Base-by-base conservation (phyloP, 2,329 filamentous ascomycete genomes). In the Coleophoma crateriformis region DNA sequence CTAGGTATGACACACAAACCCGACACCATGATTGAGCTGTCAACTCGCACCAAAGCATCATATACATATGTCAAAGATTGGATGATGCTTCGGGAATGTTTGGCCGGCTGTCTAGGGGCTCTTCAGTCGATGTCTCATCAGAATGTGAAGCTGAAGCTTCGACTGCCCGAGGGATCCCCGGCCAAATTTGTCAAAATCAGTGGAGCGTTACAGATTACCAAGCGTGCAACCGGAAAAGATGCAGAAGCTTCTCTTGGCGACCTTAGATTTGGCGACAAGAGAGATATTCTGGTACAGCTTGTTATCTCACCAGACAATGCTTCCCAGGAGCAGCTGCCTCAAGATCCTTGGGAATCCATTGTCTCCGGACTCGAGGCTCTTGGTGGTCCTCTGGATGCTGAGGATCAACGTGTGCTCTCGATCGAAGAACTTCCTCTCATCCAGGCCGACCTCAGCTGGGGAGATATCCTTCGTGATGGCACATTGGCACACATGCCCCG, bases 11-110 rank as follows among this genome's bases (percentile, higher is more conserved):
- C 92, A 1, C 94, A 99, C 70, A 97, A 97, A 70, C 94, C 94
- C 5, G 94, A 99, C 65, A 96, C 91, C 1, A 95, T 99, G 90
- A 96, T 99, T 55, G 92, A 97, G 69, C 75, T 99, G 12, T 97
- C 94, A 1, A 94, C 88, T 7, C 81, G 90, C 53, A 99, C 94
- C 3, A 99, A 97, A 71, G 94, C 91, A 4, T 95, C 90, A 1
- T 99, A 97, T 64, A 95, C 90, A 1, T 99, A 97, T 62, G 91
- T 99, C 59, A 99, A 97, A 71, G 94, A 99, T 68, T 99, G 94
- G 94, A 97, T 97, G 92, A 99, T 97, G 92, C 79, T 99, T 34
- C 86, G 94, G 27, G 94, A 99, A 68, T 97, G 94, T 66, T 78
- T 96, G 41, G 94, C 91, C 20, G 94, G 94, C 40, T 97, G 92